Conservation (phyloP, 495 filamentous ascomycete genomes). For the Penicillium riverlandense region DNA sequence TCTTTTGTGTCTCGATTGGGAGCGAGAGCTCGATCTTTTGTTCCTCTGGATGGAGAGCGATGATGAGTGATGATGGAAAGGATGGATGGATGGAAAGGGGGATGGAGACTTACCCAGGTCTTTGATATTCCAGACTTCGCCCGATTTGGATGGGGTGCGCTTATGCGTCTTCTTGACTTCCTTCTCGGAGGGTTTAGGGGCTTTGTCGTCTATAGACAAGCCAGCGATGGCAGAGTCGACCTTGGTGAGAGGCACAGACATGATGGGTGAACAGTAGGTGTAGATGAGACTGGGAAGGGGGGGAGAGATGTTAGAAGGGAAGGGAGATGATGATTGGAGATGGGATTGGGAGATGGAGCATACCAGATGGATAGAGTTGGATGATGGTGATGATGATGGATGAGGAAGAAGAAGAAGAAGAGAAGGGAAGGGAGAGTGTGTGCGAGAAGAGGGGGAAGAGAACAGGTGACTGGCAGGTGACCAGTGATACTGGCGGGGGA, state of each 20-base stretch:
- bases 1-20: constrained; percentile 80
- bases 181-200: constrained; percentile 22
- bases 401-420: constrained; percentile 16
- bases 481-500: neutral
- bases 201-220: constrained; percentile 58
- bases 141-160: constrained; percentile 57
- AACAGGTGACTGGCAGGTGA: neutral
- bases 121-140: constrained; percentile 72
- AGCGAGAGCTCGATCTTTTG: constrained; percentile 67
- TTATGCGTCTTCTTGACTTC: constrained; percentile 49
- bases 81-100: neutral
- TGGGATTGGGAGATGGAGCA: constrained; percentile 10
- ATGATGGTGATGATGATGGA: constrained; percentile 10
- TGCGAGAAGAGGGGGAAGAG: constrained; percentile 22
- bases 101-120: constrained; percentile 62
- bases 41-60: constrained; percentile 49
- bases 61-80: neutral
- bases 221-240: constrained; percentile 83
- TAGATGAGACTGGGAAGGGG: constrained; percentile 2
- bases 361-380: constrained; percentile 4
- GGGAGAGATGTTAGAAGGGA: neutral
- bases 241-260: constrained; percentile 69
- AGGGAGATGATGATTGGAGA: constrained; percentile 15
- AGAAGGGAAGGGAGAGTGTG: constrained; percentile 18
- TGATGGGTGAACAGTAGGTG: constrained; percentile 26